A percentile compares a stretch with the other conserved stretches of the same genome.
Evolutionary conservation across 129 eudicot genomes (phyloP).

Genomic region (Smallanthus sonchifolius): DNA sequence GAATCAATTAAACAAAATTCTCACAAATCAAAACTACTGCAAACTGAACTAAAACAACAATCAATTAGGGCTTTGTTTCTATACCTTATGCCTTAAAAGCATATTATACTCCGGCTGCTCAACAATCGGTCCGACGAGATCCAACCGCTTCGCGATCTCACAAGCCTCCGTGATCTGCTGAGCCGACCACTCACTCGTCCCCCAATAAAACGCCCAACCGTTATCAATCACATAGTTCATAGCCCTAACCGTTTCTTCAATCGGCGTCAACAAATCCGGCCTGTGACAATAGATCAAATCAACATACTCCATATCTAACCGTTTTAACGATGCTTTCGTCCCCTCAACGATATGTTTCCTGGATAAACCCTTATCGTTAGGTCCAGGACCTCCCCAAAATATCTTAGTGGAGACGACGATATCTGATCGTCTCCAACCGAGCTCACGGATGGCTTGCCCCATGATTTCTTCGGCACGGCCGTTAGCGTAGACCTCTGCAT

Average conservation of each 20-base stretch:
- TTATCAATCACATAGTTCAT: slow-evolving; percentile 88
- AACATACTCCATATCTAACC: slow-evolving; percentile 84
- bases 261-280: slow-evolving; percentile 67
- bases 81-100: slow-evolving; percentile 81
- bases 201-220: slow-evolving; percentile 97
- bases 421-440: slow-evolving; percentile 91
- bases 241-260: slow-evolving; percentile 96
- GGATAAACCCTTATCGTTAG: slow-evolving; percentile 80
- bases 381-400: slow-evolving; percentile 95
- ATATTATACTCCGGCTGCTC: slow-evolving; percentile 98
- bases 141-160: slow-evolving; percentile 67
- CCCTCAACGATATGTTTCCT: slow-evolving; percentile 78
- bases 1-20: no score
- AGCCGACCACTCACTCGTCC: slow-evolving; percentile 97
- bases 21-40: background rate
- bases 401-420: slow-evolving; percentile 82
- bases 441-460: slow-evolving; percentile 91
- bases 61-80: background rate
- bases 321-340: slow-evolving; percentile 61
- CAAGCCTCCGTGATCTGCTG: slow-evolving; percentile 99
- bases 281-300: slow-evolving; percentile 81
- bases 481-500: slow-evolving; percentile 96
- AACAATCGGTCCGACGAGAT: slow-evolving; percentile 75
- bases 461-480: slow-evolving; percentile 95
- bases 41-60: background rate